A percentile compares a stretch with the other conserved stretches of the same genome.
Evolutionary conservation across 371 early-diverging fungal genomes (phyloP).

Genomic region (Phascolomyces articulosus): DNA sequence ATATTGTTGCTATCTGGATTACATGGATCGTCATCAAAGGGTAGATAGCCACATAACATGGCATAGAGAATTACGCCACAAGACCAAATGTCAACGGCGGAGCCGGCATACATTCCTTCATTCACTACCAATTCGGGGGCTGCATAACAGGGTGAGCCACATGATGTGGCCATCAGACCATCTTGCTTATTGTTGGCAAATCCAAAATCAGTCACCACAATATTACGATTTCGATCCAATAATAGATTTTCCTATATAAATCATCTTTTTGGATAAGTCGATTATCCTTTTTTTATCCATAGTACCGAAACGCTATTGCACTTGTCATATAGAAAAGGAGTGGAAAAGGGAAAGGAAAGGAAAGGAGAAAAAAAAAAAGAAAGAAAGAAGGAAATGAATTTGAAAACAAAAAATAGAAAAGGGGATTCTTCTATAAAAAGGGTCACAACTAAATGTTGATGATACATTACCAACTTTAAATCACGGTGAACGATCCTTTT

Average conservation of each 20-base stretch:
- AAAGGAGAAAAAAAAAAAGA: too few relatives aligned
- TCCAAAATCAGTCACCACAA: slow-evolving; percentile 98
- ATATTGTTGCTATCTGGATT: slow-evolving; percentile 76
- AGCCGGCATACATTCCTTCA: slow-evolving; percentile 95
- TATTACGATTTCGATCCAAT: slow-evolving; percentile 81
- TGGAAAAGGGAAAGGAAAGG: too few relatives aligned
- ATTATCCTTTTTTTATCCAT: too few relatives aligned
- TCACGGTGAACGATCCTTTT: slow-evolving; percentile 73
- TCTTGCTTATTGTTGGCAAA: slow-evolving; percentile 90
- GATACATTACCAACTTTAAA: slow-evolving; percentile 70
- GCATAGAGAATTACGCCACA: slow-evolving; percentile 92
- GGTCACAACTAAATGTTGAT: too few relatives aligned
- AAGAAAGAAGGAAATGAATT: too few relatives aligned
- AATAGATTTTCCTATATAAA: slow-evolving; percentile 83
- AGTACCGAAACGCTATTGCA: too few relatives aligned
- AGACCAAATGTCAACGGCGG: slow-evolving; percentile 95
- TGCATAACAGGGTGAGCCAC: slow-evolving; percentile 98
- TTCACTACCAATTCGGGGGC: slow-evolving; percentile 96
- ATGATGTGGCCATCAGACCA: slow-evolving; percentile 87
- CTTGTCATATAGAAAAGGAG: too few relatives aligned
- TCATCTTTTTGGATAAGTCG: too few relatives aligned
- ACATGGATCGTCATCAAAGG: slow-evolving; percentile 82
- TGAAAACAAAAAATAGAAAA: too few relatives aligned
- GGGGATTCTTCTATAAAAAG: too few relatives aligned
- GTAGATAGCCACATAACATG: slow-evolving; percentile 80